Conservation (phyloP, 768 basidiomycete genomes). For the Asterophora parasitica region DNA sequence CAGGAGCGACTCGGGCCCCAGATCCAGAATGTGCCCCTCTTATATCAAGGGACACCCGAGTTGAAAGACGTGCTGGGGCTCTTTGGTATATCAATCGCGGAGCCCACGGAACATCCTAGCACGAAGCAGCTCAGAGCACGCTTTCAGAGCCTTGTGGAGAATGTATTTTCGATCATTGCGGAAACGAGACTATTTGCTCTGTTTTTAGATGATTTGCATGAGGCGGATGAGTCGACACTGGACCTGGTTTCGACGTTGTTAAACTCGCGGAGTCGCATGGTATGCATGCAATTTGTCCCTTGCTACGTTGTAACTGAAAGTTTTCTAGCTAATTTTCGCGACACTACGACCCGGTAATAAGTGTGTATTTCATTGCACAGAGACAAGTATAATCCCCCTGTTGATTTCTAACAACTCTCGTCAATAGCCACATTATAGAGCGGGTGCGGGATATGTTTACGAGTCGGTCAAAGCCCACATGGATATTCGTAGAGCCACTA, state of each 20-base stretch:
- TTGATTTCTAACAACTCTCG: background rate
- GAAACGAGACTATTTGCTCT: slow-evolving; percentile 68
- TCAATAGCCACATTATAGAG: slow-evolving; percentile 39
- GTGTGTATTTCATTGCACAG: slow-evolving; percentile 29
- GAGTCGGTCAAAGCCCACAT: slow-evolving; percentile 53
- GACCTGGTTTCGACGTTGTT: slow-evolving; percentile 61
- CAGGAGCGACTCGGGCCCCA: slow-evolving; percentile 64
- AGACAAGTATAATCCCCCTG: background rate
- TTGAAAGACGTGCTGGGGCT: slow-evolving; percentile 55
- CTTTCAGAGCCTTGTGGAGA: slow-evolving; percentile 67
- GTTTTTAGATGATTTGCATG: slow-evolving; percentile 71
- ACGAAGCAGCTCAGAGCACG: slow-evolving; percentile 61
- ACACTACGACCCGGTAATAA: slow-evolving; percentile 54
- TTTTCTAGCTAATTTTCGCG: slow-evolving; percentile 53
- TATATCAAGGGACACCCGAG: slow-evolving; percentile 70
- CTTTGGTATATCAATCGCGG: slow-evolving; percentile 48
- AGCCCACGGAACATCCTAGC: slow-evolving; percentile 50
- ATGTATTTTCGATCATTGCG: slow-evolving; percentile 63
- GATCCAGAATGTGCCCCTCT: slow-evolving; percentile 60
- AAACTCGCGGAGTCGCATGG: slow-evolving; percentile 64
- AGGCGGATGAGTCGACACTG: slow-evolving; percentile 66
- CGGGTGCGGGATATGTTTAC: slow-evolving; percentile 54
- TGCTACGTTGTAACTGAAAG: background rate
- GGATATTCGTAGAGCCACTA: slow-evolving; percentile 64
- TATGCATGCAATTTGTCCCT: slow-evolving; percentile 20